Conservation (phyloP, 2,329 filamentous ascomycete species). For the Penicillium sp. region DNA sequence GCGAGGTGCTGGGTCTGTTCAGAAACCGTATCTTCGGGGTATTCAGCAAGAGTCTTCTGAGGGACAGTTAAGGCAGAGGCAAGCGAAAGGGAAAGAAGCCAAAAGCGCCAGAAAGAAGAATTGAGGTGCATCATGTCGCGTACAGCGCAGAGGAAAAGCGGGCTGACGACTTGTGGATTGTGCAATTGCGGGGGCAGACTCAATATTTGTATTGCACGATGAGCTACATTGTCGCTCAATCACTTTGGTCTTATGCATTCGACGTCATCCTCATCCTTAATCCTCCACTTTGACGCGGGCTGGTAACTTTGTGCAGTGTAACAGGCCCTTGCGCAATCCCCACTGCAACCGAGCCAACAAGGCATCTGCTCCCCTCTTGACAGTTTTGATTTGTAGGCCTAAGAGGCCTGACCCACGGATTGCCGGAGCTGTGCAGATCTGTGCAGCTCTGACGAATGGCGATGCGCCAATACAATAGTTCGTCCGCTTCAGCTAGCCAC, state of each 20-base stretch:
- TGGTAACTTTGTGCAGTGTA: neutral
- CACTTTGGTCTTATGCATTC: neutral
- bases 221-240: neutral
- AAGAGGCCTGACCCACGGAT: neutral
- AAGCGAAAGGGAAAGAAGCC: neutral
- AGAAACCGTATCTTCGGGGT: neutral
- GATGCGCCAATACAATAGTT: neutral
- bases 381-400: neutral
- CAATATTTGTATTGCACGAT: neutral
- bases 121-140: neutral
- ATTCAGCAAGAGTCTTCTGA: neutral
- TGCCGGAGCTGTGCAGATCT: neutral
- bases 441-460: neutral
- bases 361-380: neutral
- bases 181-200: neutral
- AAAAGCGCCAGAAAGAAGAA: neutral
- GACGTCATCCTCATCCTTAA: neutral
- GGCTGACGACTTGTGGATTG: neutral
- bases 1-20: neutral
- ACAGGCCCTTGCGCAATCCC: neutral
- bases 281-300: neutral
- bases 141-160: neutral
- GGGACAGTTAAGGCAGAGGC: neutral
- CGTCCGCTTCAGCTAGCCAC: neutral
- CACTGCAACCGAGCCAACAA: neutral